Evolutionary conservation across 768 basidiomycete genomes (phyloP).

Genomic region (Thelephora aurantiotincta): DNA sequence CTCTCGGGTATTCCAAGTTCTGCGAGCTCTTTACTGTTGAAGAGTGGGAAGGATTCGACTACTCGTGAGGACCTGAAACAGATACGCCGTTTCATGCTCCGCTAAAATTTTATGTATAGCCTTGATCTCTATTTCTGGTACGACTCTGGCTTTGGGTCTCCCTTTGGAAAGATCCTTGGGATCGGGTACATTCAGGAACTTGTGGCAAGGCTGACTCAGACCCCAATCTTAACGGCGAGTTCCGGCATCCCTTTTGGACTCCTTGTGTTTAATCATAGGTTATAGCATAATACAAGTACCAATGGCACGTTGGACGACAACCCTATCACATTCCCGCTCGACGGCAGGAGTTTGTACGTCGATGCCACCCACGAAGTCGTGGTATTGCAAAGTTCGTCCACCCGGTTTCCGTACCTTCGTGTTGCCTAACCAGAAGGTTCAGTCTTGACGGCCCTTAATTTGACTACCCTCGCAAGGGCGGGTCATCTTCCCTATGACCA

Average conservation of each 20-base stretch:
- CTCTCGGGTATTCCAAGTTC: slow-evolving; percentile 35
- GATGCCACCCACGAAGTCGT: slow-evolving; percentile 34
- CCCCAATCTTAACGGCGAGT: slow-evolving; percentile 6
- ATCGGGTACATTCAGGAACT: slow-evolving; percentile 30
- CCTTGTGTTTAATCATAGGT: neutral
- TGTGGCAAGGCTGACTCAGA: slow-evolving; percentile 26
- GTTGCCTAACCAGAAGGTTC: neutral
- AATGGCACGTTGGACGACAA: slow-evolving; percentile 32
- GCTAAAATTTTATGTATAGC: neutral
- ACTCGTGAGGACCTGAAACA: slow-evolving; percentile 16
- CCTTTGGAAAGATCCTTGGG: slow-evolving; percentile 23
- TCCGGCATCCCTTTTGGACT: neutral
- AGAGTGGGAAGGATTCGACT: slow-evolving; percentile 38
- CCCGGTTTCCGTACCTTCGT: slow-evolving; percentile 1
- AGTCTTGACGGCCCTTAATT: slow-evolving; percentile 31
- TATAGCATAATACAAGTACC: slow-evolving; percentile 26
- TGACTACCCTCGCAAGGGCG: slow-evolving; percentile 24
- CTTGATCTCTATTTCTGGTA: slow-evolving; percentile 21
- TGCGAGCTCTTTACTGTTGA: slow-evolving; percentile 35
- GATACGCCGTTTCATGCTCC: too few relatives aligned
- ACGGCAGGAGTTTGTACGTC: slow-evolving; percentile 25
- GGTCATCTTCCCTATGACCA: slow-evolving; percentile 27
- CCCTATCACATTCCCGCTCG: slow-evolving; percentile 20
- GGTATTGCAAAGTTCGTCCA: slow-evolving; percentile 19
- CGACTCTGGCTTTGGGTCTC: slow-evolving; percentile 26